Base-by-base conservation (phyloP, 2,329 filamentous ascomycete genomes). In the Cercospora janseana region DNA sequence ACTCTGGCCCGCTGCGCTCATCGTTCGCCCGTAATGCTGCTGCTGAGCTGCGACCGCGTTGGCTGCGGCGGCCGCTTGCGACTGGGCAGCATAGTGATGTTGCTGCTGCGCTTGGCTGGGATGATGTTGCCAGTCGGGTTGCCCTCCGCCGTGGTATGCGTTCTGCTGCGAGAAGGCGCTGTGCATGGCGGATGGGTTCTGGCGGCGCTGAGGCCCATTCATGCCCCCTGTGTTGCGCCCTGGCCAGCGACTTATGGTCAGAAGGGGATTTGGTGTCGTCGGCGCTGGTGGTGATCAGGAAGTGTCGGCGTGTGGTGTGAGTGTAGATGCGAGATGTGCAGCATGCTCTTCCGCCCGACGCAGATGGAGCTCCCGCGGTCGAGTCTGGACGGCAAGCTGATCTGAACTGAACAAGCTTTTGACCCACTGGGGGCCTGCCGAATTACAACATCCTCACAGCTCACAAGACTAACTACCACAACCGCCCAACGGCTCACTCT, bases 81-180 rank as follows among this genome's bases (percentile, higher is more conserved):
- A 72, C 48, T 66, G 66, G 62, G 66, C 56, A 56, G 63, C 28
- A 47, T 49, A 53, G 34, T 53, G 57, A 35, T 61, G 61, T 59
- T 69, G 69, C 41, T 72, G 70, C 51, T 73, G 71, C 55, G 83
- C 80, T 57, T 85, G 81, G 76, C 85, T 80, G 81, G 72, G 70
- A 56, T 83, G 81, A 56, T 86, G 82, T 76, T 86, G 80, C 83
- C 83, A 86, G 65, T 85, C 82, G 43, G 77, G 79, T 65, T 47
- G 44, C 34, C 44, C 44, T 27, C 44, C 44, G 18, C 41, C 41
- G 28, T 46, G 43, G 26, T 47, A 47, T 24, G 44, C 44, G 32
- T 47, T 47, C 44, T 47, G 44, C 34, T 47, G 44, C 24, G 44
- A 27, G 32, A 47, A 47, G 21, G 44, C 44, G 44, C 44, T 38